phyloP scores from a whole-genome alignment of 495 filamentous ascomycete genomes.

The Neurospora sp. region DNA sequence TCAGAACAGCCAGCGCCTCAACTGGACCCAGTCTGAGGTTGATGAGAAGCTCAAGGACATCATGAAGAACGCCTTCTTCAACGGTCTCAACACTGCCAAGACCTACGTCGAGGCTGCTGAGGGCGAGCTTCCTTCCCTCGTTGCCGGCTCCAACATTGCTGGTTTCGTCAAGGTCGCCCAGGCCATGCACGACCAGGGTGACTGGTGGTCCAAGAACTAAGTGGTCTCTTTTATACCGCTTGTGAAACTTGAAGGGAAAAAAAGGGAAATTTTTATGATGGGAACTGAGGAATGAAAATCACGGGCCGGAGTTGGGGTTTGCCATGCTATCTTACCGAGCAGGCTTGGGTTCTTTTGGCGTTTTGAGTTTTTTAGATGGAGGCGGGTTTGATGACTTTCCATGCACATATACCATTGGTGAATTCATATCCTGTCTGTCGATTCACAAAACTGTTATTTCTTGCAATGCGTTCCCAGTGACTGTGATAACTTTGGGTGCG shows the following conservation, averaged over 20 bases:
- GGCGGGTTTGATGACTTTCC: not conserved
- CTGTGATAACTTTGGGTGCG: not conserved
- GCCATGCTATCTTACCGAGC: not conserved
- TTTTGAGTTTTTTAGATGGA: not conserved
- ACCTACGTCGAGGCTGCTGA: constrained; percentile 69
- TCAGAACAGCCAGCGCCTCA: constrained; percentile 81
- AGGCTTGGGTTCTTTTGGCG: not conserved
- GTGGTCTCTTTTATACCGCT: not conserved
- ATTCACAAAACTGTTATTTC: not conserved
- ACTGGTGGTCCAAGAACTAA: constrained; percentile 67
- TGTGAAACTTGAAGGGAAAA: not conserved
- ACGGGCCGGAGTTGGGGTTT: not conserved
- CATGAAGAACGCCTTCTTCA: constrained; percentile 90
- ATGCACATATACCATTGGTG: not conserved
- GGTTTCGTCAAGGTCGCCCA: constrained; percentile 93
- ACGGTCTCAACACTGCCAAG: constrained; percentile 81
- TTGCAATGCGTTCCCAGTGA: not conserved
- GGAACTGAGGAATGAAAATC: not conserved
- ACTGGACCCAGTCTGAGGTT: constrained; percentile 83
- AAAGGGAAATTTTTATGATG: not conserved
- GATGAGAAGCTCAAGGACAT: constrained; percentile 86
- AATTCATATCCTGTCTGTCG: not conserved
- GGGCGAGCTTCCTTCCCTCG: constrained; percentile 79
- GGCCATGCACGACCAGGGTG: constrained; percentile 93
- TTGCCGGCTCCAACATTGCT: constrained; percentile 92